Base-by-base conservation (phyloP, 2,329 filamentous ascomycete species). In the Calonectria pteridis region DNA sequence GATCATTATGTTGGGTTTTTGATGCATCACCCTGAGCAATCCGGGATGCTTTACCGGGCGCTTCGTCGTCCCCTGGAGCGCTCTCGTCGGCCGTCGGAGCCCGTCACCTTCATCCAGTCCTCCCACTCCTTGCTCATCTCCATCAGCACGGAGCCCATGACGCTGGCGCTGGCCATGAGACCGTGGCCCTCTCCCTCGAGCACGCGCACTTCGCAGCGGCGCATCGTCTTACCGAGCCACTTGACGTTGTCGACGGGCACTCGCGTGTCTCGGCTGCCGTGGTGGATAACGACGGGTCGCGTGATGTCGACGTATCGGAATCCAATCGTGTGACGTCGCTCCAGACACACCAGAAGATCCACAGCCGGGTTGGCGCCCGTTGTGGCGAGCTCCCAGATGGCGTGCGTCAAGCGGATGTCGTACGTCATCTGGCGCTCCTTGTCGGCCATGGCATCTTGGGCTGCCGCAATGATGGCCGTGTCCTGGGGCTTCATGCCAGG, bases 301-400 rank as follows among this genome's bases (percentile, higher is more conserved):
- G 94, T 97, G 77, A 99, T 98, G 82, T 99, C 97, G 23, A 98
- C 96, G 82, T 99, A 99, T 64, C 96, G 92, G 86, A 99, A 99
- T 0, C 97, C 97, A 79, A 99, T 98, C 0, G 94, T 93, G 80
- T 98, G 95, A 33, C 94, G 91, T 28, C 97, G 92, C 84, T 99
- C 97, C 2, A 99, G 89, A 82, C 97, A 99, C 7, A 98, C 94
- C 1, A 99, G 88, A 23, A 99, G 87, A 83, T 99, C 97, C 0
- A 98, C 95, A 0, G 97, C 96, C 0, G 97, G 97, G 82, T 99
- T 98, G 2, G 96, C 95, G 64, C 96, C 94, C 1, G 93, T 93
- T 0, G 96, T 98, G 1, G 97, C 95, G 23, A 97, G 89, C 73
- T 96, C 94, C 97, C 97, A 99, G 77, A 98, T 98, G 14, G 94